A percentile compares a stretch with the other conserved stretches of the same genome.
phyloP scores from a whole-genome alignment of 2,329 filamentous ascomycete species.

The Diaporthe citri region DNA sequence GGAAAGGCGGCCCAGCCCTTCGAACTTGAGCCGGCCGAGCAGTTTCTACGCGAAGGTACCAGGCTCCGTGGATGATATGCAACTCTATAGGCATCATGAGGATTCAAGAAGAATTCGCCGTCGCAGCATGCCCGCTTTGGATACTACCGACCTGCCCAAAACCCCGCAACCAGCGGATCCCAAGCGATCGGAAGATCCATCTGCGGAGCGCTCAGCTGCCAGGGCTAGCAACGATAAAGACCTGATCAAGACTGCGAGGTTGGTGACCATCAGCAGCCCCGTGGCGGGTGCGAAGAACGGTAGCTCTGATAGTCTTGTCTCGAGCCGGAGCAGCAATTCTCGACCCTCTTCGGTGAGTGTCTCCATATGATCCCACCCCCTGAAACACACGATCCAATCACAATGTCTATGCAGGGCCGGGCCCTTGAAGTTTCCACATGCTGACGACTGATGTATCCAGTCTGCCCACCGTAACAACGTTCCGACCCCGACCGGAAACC shows the following conservation, averaged over 20 bases:
- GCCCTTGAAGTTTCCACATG: conserved; percentile 46
- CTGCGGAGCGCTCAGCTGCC: conserved; percentile 47
- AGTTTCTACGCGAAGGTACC: conserved; percentile 62
- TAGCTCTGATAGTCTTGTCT: conserved; percentile 75
- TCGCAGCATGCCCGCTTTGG: conserved; percentile 81
- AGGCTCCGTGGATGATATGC: conserved; percentile 76
- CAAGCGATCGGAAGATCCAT: conserved; percentile 52
- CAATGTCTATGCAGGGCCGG: conserved; percentile 23
- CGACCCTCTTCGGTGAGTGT: conserved; percentile 75
- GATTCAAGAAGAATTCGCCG: conserved; percentile 82
- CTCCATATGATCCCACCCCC: conserved; percentile 39
- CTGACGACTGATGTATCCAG: conserved; percentile 65
- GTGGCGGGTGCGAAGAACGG: conserved; percentile 58
- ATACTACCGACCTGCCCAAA: conserved; percentile 59
- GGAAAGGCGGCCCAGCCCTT: conserved; percentile 50
- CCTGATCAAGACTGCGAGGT: conserved; percentile 51
- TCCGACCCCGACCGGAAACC: conserved; percentile 65
- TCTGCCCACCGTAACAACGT: conserved; percentile 69
- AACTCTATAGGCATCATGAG: conserved; percentile 72
- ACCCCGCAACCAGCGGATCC: conserved; percentile 54
- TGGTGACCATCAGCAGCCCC: conserved; percentile 52
- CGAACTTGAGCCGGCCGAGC: conserved; percentile 62
- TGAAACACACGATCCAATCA: conserved; percentile 59
- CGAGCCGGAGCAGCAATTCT: conserved; percentile 69
- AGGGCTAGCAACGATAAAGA: conserved; percentile 54